phyloP scores from a whole-genome alignment of 371 early-diverging fungal genomes.

The Aphelidium insulamus region DNA sequence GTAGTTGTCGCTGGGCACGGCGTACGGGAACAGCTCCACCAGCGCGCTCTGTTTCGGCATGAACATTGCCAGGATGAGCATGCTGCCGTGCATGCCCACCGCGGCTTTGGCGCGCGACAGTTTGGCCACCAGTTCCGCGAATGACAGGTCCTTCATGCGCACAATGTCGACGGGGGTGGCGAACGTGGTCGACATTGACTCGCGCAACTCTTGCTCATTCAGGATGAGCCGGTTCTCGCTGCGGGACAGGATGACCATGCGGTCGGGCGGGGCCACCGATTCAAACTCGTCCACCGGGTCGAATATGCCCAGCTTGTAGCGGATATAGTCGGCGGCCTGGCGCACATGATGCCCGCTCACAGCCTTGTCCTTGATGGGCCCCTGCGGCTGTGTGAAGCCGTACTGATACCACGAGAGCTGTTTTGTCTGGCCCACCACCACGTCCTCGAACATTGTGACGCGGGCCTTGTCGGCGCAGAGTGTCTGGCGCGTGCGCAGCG shows the following conservation, averaged over 20 bases:
- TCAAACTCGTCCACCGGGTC: constrained; percentile 1
- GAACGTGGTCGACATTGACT: no score
- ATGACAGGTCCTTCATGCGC: constrained; percentile 16
- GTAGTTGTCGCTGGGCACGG: constrained; percentile 17
- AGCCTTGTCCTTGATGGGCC: constrained; percentile 12
- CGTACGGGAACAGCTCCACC: constrained; percentile 22
- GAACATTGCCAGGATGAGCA: constrained; percentile 22
- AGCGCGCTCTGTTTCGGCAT: constrained; percentile 15
- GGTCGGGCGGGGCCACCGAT: constrained; percentile 2
- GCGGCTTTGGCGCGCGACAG: constrained; percentile 17
- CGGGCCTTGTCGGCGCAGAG: no score
- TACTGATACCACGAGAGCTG: constrained; percentile 26
- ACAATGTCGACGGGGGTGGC: constrained; percentile 9
- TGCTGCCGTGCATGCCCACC: constrained; percentile 23
- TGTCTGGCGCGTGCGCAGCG: constrained; percentile 18
- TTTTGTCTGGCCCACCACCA: constrained; percentile 15
- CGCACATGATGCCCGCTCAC: constrained; percentile 15
- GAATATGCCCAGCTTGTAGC: no score
- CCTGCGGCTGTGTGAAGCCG: constrained; percentile 20
- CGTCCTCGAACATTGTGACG: constrained; percentile 22
- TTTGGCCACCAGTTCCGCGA: constrained; percentile 17
- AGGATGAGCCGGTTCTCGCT: constrained; percentile 16
- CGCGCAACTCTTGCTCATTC: constrained; percentile 15
- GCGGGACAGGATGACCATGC: constrained; percentile 17
- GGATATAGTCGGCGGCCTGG: constrained; percentile 17